Percentiles rank a stretch among this genome's conserved stretches.
phyloP scores from a whole-genome alignment of 2,329 filamentous ascomycete genomes.

The Ophiostoma sp. region DNA sequence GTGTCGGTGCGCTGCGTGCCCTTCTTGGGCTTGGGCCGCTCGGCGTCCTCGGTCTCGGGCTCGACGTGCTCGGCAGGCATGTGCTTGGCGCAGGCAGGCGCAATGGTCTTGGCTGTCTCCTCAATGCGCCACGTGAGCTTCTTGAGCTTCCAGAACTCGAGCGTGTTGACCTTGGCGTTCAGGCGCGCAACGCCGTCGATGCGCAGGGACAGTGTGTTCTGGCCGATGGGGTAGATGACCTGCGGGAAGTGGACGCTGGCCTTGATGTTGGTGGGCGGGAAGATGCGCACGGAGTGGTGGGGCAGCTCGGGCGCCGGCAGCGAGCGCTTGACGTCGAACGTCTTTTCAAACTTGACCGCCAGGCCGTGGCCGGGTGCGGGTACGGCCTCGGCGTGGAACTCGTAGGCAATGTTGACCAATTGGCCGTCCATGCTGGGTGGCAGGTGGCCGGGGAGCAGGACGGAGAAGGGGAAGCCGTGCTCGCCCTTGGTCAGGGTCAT shows the following conservation, averaged over 20 bases:
- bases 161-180: constrained; percentile 63
- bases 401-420: constrained; percentile 70
- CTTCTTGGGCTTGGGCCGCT: constrained; percentile 43
- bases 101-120: constrained; percentile 73
- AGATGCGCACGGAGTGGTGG: constrained; percentile 86
- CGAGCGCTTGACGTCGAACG: constrained; percentile 71
- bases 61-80: constrained; percentile 35
- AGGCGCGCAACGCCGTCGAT: constrained; percentile 77
- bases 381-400: constrained; percentile 63
- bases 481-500: constrained; percentile 49
- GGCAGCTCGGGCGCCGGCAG: constrained; percentile 68
- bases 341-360: constrained; percentile 57
- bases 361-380: constrained; percentile 48
- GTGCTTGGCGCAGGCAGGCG: constrained; percentile 75
- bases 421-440: constrained; percentile 74
- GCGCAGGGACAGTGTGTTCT: constrained; percentile 71
- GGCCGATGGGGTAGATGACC: constrained; percentile 79
- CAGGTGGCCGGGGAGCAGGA: constrained; percentile 77
- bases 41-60: not conserved
- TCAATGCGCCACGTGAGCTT: constrained; percentile 92
- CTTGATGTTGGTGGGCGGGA: constrained; percentile 91
- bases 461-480: constrained; percentile 84
- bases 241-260: constrained; percentile 75
- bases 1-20: constrained; percentile 68
- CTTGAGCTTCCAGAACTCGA: constrained; percentile 79